Evolutionary conservation across 805 yeast species (phyloP), one percentile per base, ranked within the genome.

Genomic region (Sugiyamaella lignohabitans): DNA sequence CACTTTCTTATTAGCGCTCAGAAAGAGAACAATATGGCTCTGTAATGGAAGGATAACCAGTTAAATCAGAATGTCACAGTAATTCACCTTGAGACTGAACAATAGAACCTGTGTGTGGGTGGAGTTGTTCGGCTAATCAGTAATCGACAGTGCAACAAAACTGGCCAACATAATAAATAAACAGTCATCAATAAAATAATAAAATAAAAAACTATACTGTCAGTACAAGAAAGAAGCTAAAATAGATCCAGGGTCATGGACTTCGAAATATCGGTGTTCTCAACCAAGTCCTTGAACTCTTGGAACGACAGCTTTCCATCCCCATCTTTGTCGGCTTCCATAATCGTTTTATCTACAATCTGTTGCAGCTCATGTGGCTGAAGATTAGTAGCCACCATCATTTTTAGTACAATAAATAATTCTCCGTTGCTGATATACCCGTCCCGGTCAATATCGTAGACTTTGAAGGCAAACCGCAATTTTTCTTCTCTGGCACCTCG

Each of bases 371-470:
- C 96, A 22, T 78, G 79, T 49, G 86, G 95, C 52, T 80, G 83
- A 48, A 94, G 68, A 59, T 93, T 88, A 56, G 80, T 82, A 1
- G 98, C 98, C 22, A 94, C 98, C 98, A 93, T 93, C 78, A 87
- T 85, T 66, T 93, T 86, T 68, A 93, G 71, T 36, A 93, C 98
- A 36, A 91, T 73, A 59, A 83, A 93, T 47, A 93, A 66, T 66
- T 93, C 99, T 20, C 98, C 99, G 61, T 91, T 91, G 2, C 97
- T 89, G 32, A 93, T 87, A 62, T 61, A 88, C 0, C 98, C 98
- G 62, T 93, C 99, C 47, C 87, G 75, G 65, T 93, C 99, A 53
- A 93, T 87, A 62, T 93, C 99, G 61, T 93, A 93, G 17, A 93
- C 87, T 59, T 82, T 85, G 68, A 93, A 93, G 8, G 96, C 93